Conservation (phyloP, 1,284 basidiomycete genomes). For the Ceratobasidium sp. region DNA sequence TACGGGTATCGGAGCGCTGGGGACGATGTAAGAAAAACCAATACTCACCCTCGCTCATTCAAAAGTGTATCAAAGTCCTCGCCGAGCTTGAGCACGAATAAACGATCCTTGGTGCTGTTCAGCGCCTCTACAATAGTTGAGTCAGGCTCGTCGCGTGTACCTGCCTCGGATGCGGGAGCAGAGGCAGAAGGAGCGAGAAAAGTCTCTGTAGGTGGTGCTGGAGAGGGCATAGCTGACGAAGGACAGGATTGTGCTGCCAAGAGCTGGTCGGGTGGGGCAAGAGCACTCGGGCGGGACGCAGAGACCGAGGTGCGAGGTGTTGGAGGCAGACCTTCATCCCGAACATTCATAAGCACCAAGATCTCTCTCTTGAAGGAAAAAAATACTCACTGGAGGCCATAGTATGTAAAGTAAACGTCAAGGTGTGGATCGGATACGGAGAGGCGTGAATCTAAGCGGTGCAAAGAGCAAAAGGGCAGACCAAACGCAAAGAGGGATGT, state of each 20-base stretch:
- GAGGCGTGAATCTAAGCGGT: background rate
- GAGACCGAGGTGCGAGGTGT: conserved; percentile 26
- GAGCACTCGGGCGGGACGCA: conserved; percentile 23
- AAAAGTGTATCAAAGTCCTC: conserved; percentile 83
- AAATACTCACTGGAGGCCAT: conserved; percentile 33
- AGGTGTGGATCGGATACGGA: background rate
- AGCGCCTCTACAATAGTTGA: conserved; percentile 83
- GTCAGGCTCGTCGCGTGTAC: conserved; percentile 65
- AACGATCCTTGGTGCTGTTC: conserved; percentile 76
- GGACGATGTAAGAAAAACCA: conserved; percentile 34
- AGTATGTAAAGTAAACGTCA: background rate
- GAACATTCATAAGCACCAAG: background rate
- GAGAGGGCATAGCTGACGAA: conserved; percentile 11
- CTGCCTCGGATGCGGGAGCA: background rate
- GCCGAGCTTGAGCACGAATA: conserved; percentile 83
- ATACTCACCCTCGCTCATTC: conserved; percentile 70
- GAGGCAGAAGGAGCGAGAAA: background rate
- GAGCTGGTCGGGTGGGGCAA: conserved; percentile 3
- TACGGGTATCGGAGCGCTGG: conserved; percentile 31
- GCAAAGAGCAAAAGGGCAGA: background rate
- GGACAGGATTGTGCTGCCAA: conserved; percentile 22
- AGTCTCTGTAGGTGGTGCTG: conserved; percentile 24
- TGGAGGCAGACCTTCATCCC: conserved; percentile 15
- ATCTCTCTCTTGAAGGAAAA: background rate
- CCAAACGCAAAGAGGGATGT: background rate